These are phyloP conservation scores for Puccinia novopanici DNA, from an alignment of 1,284 basidiomycete species.

Conservation along the genomic window DNA sequence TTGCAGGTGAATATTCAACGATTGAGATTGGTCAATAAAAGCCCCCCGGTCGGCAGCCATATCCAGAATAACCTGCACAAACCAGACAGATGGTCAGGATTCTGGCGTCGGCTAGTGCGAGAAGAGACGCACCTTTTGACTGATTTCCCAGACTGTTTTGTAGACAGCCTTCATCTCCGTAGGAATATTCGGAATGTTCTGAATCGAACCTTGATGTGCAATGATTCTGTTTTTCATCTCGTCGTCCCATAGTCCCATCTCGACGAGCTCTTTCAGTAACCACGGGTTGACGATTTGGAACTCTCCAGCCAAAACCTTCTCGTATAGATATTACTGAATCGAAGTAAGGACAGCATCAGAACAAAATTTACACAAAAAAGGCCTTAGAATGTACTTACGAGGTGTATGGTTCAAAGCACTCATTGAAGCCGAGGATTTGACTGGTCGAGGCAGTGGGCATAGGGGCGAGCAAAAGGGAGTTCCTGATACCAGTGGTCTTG, in stretches of 20 bases:
- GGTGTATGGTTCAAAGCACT: conserved; percentile 96
- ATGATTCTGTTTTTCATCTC: conserved; percentile 99
- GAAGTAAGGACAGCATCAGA: conserved; percentile 23
- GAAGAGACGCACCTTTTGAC: conserved; percentile 74
- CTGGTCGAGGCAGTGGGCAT: conserved; percentile 99
- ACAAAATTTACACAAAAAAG: conserved; percentile 49
- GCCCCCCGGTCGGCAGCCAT: conserved; percentile 97
- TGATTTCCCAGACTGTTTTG: conserved; percentile 99
- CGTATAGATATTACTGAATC: conserved; percentile 88
- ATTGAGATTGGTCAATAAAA: conserved; percentile 86
- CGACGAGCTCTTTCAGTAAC: conserved; percentile 94
- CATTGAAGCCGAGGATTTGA: conserved; percentile 97
- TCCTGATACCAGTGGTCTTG: conserved; percentile 79
- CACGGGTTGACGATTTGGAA: conserved; percentile 99
- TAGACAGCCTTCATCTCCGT: conserved; percentile 91
- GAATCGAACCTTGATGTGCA: conserved; percentile 89
- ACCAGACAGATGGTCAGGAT: background rate
- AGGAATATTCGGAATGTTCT: conserved; percentile 82
- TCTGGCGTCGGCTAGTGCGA: background rate
- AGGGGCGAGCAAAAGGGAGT: conserved; percentile 90
- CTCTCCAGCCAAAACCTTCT: conserved; percentile 99
- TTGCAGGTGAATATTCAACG: conserved; percentile 87
- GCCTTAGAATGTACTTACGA: conserved; percentile 63
- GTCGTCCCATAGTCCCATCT: conserved; percentile 93
- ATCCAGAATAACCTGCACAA: conserved; percentile 70